Evolutionary conservation across 495 filamentous ascomycete genomes (phyloP).

Genomic region (Penicillium desertorum): DNA sequence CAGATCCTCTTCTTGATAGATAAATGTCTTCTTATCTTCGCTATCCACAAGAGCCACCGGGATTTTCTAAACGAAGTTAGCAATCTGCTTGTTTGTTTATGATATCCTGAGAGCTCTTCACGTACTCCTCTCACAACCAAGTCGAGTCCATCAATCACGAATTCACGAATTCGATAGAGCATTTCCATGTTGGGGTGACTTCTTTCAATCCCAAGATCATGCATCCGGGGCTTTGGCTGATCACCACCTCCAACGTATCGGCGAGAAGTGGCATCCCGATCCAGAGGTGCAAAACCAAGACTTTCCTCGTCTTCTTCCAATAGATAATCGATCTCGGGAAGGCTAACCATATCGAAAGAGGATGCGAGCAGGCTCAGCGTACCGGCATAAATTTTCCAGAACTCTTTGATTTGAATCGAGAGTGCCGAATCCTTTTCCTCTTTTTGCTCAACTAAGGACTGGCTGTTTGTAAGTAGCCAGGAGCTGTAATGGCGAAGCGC

Average conservation of each 20-base stretch:
- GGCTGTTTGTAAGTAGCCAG: conserved; percentile 61
- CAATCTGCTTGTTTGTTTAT: not conserved
- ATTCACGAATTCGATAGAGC: conserved; percentile 65
- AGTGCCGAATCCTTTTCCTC: conserved; percentile 58
- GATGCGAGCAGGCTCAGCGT: conserved; percentile 63
- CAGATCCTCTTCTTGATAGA: conserved; percentile 56
- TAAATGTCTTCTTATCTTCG: conserved; percentile 52
- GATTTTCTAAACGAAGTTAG: conserved; percentile 36
- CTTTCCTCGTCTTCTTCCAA: conserved; percentile 77
- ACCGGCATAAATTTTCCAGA: conserved; percentile 72
- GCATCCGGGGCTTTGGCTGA: conserved; percentile 54
- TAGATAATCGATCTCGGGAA: conserved; percentile 63
- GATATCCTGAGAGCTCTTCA: not conserved
- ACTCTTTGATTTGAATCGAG: conserved; percentile 58
- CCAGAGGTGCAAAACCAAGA: conserved; percentile 69
- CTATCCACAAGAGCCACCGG: conserved; percentile 48
- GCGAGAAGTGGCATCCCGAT: conserved; percentile 48
- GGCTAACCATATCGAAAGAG: conserved; percentile 56
- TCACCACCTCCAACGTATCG: conserved; percentile 47
- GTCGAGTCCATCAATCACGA: conserved; percentile 64
- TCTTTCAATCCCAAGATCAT: conserved; percentile 55
- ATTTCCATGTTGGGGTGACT: conserved; percentile 68
- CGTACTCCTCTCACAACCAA: conserved; percentile 56
- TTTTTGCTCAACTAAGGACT: conserved; percentile 51
- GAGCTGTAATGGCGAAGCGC: conserved; percentile 70